phyloP scores from a whole-genome alignment of 179 eudicot species.

The Patellifolia procumbens region DNA sequence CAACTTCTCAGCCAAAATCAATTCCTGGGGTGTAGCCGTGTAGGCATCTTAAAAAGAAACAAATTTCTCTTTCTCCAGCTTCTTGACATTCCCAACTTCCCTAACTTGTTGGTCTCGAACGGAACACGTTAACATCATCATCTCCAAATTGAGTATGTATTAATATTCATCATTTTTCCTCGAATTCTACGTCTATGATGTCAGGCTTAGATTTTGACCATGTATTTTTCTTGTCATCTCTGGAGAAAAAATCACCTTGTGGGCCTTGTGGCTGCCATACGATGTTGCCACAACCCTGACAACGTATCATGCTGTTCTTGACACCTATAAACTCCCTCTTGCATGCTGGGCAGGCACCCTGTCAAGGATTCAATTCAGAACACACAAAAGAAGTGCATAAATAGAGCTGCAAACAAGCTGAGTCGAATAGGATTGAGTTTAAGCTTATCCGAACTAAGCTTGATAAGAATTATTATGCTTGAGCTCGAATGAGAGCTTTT shows the following conservation, averaged over 20 bases:
- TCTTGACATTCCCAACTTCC: not conserved
- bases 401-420: not conserved
- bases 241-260: slow-evolving; percentile 63
- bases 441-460: too few species aligned
- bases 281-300: slow-evolving; percentile 70
- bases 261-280: slow-evolving; percentile 95
- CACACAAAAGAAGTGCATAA: not conserved
- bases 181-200: slow-evolving; percentile 83
- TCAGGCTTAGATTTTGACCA: slow-evolving; percentile 65
- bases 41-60: not conserved
- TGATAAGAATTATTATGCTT: too few species aligned
- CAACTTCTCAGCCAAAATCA: slow-evolving; percentile 13
- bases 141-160: not conserved
- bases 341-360: slow-evolving; percentile 94
- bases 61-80: slow-evolving; percentile 15
- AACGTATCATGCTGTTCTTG: slow-evolving; percentile 64
- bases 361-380: slow-evolving; percentile 7
- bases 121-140: slow-evolving; percentile 2
- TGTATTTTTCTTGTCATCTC: slow-evolving; percentile 45
- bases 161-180: slow-evolving; percentile 52
- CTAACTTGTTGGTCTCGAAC: not conserved
- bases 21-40: not conserved
- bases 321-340: slow-evolving; percentile 72
- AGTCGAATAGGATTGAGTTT: too few species aligned
- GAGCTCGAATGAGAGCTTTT: too few species aligned